These are phyloP conservation scores for Chlamydomonas asymmetrica DNA, from an alignment of 139 green algal species.

Conservation along the genomic window DNA sequence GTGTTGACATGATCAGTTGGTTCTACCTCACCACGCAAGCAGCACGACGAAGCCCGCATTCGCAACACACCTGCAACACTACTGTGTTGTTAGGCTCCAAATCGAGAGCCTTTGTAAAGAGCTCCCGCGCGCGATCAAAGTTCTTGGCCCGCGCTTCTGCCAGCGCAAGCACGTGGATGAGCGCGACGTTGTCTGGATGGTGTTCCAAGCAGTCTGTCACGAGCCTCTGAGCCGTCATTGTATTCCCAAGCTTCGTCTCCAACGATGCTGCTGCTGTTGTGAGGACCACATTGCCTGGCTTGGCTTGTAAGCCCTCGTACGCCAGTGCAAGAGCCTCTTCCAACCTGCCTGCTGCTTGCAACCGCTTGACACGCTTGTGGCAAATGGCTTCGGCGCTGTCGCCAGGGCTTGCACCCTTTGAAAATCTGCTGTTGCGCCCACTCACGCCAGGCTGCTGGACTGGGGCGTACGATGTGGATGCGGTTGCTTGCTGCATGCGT, in stretches of 20 bases:
- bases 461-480: too few relatives aligned
- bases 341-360: neutral
- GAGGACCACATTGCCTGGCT: conserved; percentile 27
- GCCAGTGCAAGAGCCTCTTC: conserved; percentile 12
- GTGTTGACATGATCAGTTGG: neutral
- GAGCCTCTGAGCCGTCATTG: conserved; percentile 11
- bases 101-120: conserved; percentile 10
- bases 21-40: neutral
- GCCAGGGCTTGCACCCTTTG: too few relatives aligned
- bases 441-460: too few relatives aligned
- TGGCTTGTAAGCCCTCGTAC: conserved; percentile 25
- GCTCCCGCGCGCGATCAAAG: conserved; percentile 7
- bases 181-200: conserved; percentile 24
- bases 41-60: too few relatives aligned
- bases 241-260: conserved; percentile 24
- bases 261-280: conserved; percentile 34
- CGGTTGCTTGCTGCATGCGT: too few relatives aligned
- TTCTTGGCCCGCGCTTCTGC: conserved; percentile 3
- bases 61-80: conserved; percentile 36
- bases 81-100: conserved; percentile 21
- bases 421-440: too few relatives aligned
- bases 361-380: conserved; percentile 9
- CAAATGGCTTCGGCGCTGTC: too few relatives aligned
- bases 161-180: conserved; percentile 25
- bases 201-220: conserved; percentile 12